These are phyloP conservation scores for Pseudocercospora vitis DNA, from an alignment of 2,329 filamentous ascomycete genomes.

Conservation along the genomic window DNA sequence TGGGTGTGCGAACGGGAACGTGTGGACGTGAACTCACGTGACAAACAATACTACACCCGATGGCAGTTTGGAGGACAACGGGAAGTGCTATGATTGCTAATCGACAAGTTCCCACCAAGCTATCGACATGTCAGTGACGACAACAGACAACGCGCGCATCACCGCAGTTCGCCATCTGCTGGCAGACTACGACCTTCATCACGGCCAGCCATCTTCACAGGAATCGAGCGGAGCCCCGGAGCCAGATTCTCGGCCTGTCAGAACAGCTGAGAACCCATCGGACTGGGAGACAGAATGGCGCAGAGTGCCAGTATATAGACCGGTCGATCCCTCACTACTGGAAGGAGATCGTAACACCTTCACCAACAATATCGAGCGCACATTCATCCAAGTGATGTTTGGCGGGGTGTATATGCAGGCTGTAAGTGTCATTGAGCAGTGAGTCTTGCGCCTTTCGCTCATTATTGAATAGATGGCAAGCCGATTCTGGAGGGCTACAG, in stretches of 20 bases:
- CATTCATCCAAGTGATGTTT: slow-evolving; percentile 55
- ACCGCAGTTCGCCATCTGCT: slow-evolving; percentile 42
- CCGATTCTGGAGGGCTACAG: slow-evolving; percentile 53
- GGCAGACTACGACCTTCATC: slow-evolving; percentile 50
- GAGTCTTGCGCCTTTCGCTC: slow-evolving; percentile 9
- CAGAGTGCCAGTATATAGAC: slow-evolving; percentile 51
- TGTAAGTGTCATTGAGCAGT: slow-evolving; percentile 42
- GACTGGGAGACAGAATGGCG: slow-evolving; percentile 52
- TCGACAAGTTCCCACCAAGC: background rate
- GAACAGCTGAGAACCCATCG: slow-evolving; percentile 34
- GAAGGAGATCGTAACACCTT: slow-evolving; percentile 48
- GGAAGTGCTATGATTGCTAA: background rate
- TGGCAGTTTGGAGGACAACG: background rate
- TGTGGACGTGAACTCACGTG: background rate
- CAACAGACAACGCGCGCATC: slow-evolving; percentile 42
- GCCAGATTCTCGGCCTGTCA: slow-evolving; percentile 33
- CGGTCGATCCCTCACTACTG: slow-evolving; percentile 45
- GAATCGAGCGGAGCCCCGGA: slow-evolving; percentile 34
- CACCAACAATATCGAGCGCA: slow-evolving; percentile 46
- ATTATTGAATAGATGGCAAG: slow-evolving; percentile 39
- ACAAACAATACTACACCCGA: background rate
- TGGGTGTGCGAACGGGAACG: background rate
- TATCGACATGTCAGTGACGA: slow-evolving; percentile 46
- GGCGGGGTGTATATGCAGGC: slow-evolving; percentile 45
- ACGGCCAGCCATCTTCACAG: slow-evolving; percentile 34